Conservation (phyloP, 1,139 yeast species). For the Zygosaccharomyces sapae region DNA sequence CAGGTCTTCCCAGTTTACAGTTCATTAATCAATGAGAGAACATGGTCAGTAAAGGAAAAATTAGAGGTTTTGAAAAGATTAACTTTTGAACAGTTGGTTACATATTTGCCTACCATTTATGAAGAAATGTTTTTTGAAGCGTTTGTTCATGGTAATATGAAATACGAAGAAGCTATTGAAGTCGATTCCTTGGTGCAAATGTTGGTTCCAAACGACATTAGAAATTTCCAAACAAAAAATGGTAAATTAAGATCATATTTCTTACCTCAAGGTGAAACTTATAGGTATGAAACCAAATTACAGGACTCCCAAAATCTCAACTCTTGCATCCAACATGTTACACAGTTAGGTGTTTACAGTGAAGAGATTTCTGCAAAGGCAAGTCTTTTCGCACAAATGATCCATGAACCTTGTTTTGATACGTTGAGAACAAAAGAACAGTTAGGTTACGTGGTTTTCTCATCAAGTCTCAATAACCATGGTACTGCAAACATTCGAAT, state of each 20-base stretch:
- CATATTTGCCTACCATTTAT: slow-evolving; percentile 46
- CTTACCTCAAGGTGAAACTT: slow-evolving; percentile 44
- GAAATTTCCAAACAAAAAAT: slow-evolving; percentile 36
- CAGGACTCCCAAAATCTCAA: slow-evolving; percentile 72
- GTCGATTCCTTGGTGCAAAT: slow-evolving; percentile 44
- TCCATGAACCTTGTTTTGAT: slow-evolving; percentile 84
- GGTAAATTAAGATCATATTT: slow-evolving; percentile 49
- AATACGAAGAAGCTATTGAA: slow-evolving; percentile 50
- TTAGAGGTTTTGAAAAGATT: slow-evolving; percentile 48
- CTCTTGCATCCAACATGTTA: slow-evolving; percentile 75
- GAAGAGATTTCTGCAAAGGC: slow-evolving; percentile 45
- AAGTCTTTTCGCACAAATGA: slow-evolving; percentile 65
- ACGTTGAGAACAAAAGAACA: slow-evolving; percentile 91
- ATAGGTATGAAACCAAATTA: slow-evolving; percentile 49
- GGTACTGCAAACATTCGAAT: slow-evolving; percentile 74
- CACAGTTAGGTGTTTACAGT: slow-evolving; percentile 57
- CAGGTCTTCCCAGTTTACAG: slow-evolving; percentile 66
- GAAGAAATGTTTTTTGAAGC: slow-evolving; percentile 55
- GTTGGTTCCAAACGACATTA: slow-evolving; percentile 25
- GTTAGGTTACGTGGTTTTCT: slow-evolving; percentile 83
- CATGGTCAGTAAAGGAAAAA: slow-evolving; percentile 66
- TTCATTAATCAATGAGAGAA: slow-evolving; percentile 62
- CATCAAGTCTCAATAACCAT: slow-evolving; percentile 64
- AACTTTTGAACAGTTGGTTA: slow-evolving; percentile 47
- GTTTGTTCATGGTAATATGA: slow-evolving; percentile 75